Evolutionary conservation across 371 early-diverging fungal genomes (phyloP).

Genomic region (Funneliformis caledonium): DNA sequence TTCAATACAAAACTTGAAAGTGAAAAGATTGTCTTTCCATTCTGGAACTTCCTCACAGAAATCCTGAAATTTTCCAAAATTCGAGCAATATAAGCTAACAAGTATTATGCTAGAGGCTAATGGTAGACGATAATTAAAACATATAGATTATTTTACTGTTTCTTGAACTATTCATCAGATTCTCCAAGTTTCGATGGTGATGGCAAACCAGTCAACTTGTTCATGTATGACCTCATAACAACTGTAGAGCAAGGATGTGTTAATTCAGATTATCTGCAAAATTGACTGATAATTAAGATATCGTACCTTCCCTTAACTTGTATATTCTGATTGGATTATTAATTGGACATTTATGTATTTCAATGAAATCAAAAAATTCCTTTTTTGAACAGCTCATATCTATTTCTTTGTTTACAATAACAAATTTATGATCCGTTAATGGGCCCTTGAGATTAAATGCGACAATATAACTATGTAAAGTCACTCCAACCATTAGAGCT

Average conservation of each 20-base stretch:
- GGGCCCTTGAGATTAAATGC: not conserved
- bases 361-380: not conserved
- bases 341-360: not conserved
- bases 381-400: not conserved
- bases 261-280: not conserved
- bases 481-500: not conserved
- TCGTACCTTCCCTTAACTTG: not conserved
- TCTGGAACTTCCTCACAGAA: not conserved
- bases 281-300: not conserved
- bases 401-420: not conserved
- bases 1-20: not conserved
- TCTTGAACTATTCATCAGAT: not conserved
- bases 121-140: not conserved
- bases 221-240: not conserved
- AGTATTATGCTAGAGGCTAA: not conserved
- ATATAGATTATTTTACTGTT: not conserved
- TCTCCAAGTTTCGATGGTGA: slow-evolving; percentile 16
- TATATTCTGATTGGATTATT: not conserved
- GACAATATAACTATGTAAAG: too few relatives aligned
- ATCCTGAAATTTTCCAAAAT: not conserved
- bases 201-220: not conserved
- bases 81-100: slow-evolving; percentile 4
- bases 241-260: not conserved
- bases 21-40: not conserved
- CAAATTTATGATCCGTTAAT: not conserved